Evolutionary conservation across 306 rosid species (phyloP), one percentile per base, ranked within the genome.

Genomic region (Albizia julibrissin): DNA sequence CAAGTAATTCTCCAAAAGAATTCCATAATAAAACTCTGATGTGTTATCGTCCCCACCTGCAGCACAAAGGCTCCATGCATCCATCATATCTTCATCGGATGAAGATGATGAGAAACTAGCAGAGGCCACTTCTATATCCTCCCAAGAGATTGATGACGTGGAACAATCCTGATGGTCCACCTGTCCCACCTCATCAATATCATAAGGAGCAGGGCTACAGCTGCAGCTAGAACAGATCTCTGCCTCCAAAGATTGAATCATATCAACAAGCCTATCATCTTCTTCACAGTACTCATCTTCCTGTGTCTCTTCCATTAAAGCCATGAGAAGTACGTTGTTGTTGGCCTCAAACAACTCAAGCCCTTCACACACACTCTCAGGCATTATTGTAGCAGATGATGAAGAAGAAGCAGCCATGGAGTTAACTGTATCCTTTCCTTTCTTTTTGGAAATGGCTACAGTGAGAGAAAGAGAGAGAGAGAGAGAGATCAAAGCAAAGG

Each of bases 211-310:
- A 18, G 22, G 1, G 7, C n/a, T 16, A 1, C 47, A 9, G 3
- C 22, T 15, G 19, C 31, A 18, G 11, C 72, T 21, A 10, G 5
- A 24, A 59, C 33, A 8, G 33, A 59, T 82, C 78, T 84, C 92
- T n/a, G 86, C 91, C 79, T 89, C 89, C 21, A 87, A 73, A 40
- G 92, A 91, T 64, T 86, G 92, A 49, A 91, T 89, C 75, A 89
- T 83, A 65, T 82, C 87, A 3, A 81, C 79, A 31, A 91, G 82
- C 56, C 87, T 89, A 4, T 24, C n/a, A 24, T 89, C 94, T 0
- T 89, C 94, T 0, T 81, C 89, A 61, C 71, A 47, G 69, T 69
- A 78, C 70, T 47, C 9, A 42, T 89, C 91, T 52, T 90, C 89
- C 2, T 79, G 84, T 10, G 82, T 62, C 69, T 89, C 91, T 69